These are phyloP conservation scores for Echeveria elegans DNA, from an alignment of 164 flowering plant species.

Conservation along the genomic window DNA sequence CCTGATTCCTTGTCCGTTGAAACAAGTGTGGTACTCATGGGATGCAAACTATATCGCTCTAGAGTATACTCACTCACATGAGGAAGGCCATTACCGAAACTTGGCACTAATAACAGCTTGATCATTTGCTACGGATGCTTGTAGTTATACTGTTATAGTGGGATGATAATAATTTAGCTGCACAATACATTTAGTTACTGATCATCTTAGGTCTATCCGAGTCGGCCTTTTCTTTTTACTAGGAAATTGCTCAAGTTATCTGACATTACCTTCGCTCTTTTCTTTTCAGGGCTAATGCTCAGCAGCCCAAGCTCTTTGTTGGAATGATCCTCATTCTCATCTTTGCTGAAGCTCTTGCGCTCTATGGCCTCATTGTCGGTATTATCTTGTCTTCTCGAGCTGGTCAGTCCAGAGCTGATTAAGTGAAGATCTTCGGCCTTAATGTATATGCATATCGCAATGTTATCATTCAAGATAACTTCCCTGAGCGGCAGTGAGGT, in stretches of 20 bases:
- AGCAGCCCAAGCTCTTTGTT: conserved; percentile 40
- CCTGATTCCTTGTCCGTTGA: neutral
- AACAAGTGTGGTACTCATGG: neutral
- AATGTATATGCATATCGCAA: neutral
- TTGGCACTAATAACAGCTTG: neutral
- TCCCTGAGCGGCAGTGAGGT: neutral
- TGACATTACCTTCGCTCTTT: neutral
- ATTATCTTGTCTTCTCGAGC: conserved; percentile 49
- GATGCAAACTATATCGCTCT: neutral
- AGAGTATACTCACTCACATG: neutral
- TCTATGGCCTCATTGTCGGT: conserved; percentile 47
- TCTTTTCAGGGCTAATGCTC: conserved; percentile 24
- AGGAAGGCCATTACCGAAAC: neutral
- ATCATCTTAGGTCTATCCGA: no score
- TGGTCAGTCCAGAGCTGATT: conserved; percentile 48
- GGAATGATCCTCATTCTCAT: conserved; percentile 51
- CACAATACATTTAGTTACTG: no score
- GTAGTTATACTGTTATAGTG: no score
- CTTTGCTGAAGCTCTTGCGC: conserved; percentile 53
- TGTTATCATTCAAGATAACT: neutral
- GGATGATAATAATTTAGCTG: no score
- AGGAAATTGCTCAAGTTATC: no score
- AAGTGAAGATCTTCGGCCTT: conserved; percentile 4
- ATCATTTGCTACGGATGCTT: no score
- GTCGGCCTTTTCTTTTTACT: no score